These are phyloP conservation scores for Tripterygium wilfordii DNA, from an alignment of 177 flowering plant species.

Conservation along the genomic window DNA sequence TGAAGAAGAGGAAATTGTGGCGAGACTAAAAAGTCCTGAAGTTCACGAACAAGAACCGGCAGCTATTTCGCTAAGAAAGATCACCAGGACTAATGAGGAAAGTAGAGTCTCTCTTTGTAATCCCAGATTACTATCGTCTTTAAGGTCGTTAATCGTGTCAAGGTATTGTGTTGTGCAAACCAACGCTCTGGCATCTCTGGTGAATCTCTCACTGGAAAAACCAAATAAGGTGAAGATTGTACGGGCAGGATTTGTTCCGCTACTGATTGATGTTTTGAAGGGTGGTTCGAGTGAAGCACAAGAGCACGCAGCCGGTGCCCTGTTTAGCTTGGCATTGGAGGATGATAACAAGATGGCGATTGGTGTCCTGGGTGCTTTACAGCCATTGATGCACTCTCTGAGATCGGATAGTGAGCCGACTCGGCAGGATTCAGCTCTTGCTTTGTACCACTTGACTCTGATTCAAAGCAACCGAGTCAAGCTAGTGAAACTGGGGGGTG, in stretches of 20 bases:
- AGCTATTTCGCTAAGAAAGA: conserved; percentile 42
- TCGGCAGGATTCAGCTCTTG: conserved; percentile 82
- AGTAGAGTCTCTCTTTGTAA: conserved; percentile 56
- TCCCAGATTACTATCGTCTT: conserved; percentile 34
- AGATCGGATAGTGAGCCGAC: conserved; percentile 60
- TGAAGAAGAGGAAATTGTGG: conserved; percentile 47
- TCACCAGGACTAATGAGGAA: conserved; percentile 47
- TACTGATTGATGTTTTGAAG: conserved; percentile 55
- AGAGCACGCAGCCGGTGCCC: conserved; percentile 94
- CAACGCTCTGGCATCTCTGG: conserved; percentile 75
- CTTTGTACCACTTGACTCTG: conserved; percentile 75
- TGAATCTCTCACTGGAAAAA: conserved; percentile 82
- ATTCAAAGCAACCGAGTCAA: conserved; percentile 72
- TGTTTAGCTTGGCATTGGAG: conserved; percentile 77
- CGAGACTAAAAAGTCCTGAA: conserved; percentile 45
- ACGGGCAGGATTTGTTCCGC: conserved; percentile 71
- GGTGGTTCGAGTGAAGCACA: conserved; percentile 67
- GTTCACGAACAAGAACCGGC: conserved; percentile 65
- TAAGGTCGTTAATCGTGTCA: conserved; percentile 45
- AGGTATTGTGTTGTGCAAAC: conserved; percentile 45
- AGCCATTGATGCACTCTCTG: conserved; percentile 64
- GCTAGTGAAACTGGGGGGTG: conserved; percentile 62
- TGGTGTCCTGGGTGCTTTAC: conserved; percentile 87
- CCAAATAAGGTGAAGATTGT: conserved; percentile 73
- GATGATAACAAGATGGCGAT: conserved; percentile 91